A percentile compares a stretch with the other conserved stretches of the same genome.
Conservation (phyloP, 495 filamentous ascomycete species). For the Bacidia gigantensis region DNA sequence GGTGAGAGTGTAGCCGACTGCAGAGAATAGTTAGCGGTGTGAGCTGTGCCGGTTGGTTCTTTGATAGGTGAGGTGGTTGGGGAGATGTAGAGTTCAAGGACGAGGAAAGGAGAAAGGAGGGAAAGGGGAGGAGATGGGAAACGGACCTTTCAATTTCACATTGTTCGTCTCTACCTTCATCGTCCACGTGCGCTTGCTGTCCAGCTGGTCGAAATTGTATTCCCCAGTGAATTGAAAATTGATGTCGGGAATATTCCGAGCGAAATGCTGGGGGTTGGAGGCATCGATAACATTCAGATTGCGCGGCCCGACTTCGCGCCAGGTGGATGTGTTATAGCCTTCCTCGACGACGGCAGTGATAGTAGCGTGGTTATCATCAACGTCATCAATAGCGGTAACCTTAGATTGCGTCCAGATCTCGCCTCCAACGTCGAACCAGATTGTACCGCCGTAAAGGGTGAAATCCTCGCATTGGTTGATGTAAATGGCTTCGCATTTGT, state of each 20-base stretch:
- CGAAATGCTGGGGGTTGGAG: not conserved
- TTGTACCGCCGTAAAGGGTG: slow-evolving; percentile 4
- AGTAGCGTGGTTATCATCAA: not conserved
- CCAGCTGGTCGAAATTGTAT: not conserved
- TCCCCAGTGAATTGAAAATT: not conserved
- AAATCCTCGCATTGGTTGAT: slow-evolving; percentile 7
- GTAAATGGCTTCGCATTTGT: slow-evolving; percentile 2
- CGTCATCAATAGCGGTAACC: not conserved
- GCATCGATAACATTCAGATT: not conserved
- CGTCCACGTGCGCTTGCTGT: not conserved
- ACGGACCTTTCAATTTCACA: not conserved
- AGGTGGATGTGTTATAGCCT: not conserved
- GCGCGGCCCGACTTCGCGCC: not conserved
- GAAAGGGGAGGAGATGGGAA: not conserved
- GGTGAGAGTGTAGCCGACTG: not conserved
- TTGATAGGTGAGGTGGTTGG: too few species aligned
- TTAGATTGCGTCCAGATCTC: slow-evolving; percentile 1
- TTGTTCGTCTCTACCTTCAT: not conserved
- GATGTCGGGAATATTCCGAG: not conserved
- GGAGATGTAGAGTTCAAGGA: too few species aligned
- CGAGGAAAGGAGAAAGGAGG: not conserved
- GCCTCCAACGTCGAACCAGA: slow-evolving; percentile 5
- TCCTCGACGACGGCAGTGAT: not conserved
- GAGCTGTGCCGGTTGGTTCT: too few species aligned
- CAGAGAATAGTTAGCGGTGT: not conserved